Evolutionary conservation across 169 alveolate genomes (phyloP).

Genomic region (Ichthyophthirius multifiliis): DNA sequence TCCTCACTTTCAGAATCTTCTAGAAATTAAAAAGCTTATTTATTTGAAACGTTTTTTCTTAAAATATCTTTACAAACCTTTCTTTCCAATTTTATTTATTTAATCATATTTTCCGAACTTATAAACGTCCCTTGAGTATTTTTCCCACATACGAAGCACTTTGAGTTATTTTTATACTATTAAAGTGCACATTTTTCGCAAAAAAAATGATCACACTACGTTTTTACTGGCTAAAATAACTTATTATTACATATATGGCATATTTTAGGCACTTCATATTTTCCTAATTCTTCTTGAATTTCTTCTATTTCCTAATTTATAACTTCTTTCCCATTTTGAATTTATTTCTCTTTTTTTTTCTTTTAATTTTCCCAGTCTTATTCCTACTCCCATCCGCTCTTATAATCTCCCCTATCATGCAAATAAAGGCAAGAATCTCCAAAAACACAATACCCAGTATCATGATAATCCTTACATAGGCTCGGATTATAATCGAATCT

Average conservation of each 20-base stretch:
- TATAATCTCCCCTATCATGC: constrained; percentile 97
- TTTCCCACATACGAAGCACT: constrained; percentile 85
- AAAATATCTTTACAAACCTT: not conserved
- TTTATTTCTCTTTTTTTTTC: constrained; percentile 73
- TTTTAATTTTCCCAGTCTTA: constrained; percentile 89
- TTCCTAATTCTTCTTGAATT: constrained; percentile 8
- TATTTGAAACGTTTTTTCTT: not conserved
- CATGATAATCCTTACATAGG: constrained; percentile 96
- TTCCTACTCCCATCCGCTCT: constrained; percentile 95
- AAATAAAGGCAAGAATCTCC: constrained; percentile 97
- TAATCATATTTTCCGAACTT: constrained; percentile 50
- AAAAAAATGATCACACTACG: constrained; percentile 92
- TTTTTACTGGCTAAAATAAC: constrained; percentile 89
- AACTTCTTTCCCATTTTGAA: constrained; percentile 55
- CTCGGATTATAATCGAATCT: constrained; percentile 96
- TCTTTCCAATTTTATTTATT: constrained; percentile 10
- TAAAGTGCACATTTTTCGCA: constrained; percentile 93
- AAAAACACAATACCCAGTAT: constrained; percentile 97
- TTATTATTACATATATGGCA: constrained; percentile 87
- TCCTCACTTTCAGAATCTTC: constrained; percentile 12
- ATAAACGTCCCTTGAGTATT: constrained; percentile 89
- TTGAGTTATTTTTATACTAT: constrained; percentile 73
- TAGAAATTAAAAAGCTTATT: not conserved
- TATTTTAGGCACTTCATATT: constrained; percentile 62
- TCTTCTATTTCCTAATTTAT: constrained; percentile 53